A percentile compares a stretch with the other conserved stretches of the same genome.
These are phyloP conservation scores for Eremochloa ophiuroides DNA, from an alignment of 176 grass and related monocot genomes.

Conservation along the genomic window DNA sequence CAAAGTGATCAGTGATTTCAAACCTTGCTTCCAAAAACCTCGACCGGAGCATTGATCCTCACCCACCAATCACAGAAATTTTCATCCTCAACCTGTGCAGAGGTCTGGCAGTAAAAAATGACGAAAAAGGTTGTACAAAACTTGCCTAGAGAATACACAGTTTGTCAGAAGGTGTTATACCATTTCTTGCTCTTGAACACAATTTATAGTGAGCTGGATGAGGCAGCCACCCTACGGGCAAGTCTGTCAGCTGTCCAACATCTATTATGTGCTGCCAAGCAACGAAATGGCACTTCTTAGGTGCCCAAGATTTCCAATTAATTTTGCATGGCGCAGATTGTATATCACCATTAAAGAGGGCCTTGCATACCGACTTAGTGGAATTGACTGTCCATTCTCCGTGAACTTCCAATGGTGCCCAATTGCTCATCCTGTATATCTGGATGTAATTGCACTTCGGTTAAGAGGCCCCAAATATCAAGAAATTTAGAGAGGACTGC, in stretches of 20 bases:
- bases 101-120: background rate
- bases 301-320: background rate
- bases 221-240: background rate
- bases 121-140: background rate
- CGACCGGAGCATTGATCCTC: background rate
- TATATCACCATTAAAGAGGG: too few relatives aligned
- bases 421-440: too few relatives aligned
- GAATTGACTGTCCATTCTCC: too few relatives aligned
- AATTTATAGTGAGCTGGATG: background rate
- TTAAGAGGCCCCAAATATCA: too few relatives aligned
- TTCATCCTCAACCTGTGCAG: background rate
- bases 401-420: too few relatives aligned
- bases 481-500: too few relatives aligned
- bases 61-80: background rate
- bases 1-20: background rate
- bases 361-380: too few relatives aligned
- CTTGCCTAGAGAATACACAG: background rate
- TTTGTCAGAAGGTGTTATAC: background rate
- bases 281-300: too few relatives aligned
- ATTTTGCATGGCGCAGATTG: background rate
- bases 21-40: background rate
- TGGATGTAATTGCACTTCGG: too few relatives aligned
- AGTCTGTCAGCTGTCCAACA: background rate
- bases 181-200: background rate
- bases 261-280: background rate